phyloP scores from a whole-genome alignment of 2,329 filamentous ascomycete genomes.

The Rugonectria rugulosa region DNA sequence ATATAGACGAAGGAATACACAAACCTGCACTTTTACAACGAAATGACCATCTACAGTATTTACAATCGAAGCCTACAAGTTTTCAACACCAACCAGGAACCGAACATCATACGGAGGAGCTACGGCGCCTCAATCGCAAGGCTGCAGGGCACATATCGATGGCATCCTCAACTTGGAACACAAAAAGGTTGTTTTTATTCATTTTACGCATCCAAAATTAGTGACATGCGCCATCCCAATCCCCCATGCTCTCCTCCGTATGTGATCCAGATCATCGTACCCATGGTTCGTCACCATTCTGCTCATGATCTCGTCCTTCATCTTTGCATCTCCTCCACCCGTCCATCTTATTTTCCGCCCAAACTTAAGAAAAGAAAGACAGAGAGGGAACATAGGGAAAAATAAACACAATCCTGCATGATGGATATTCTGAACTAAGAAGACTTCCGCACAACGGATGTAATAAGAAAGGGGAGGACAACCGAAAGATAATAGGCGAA shows the following conservation, averaged over 20 bases:
- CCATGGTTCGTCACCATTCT: constrained; percentile 4
- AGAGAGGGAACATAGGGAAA: background rate
- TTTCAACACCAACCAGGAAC: too few species aligned
- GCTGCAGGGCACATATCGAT: too few species aligned
- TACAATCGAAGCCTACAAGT: too few species aligned
- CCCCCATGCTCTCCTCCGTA: constrained; percentile 9
- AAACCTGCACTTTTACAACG: too few species aligned
- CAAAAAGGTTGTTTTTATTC: constrained; percentile 36
- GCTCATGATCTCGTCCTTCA: constrained; percentile 1
- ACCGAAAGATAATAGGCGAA: constrained; percentile 10
- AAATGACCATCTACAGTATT: too few species aligned
- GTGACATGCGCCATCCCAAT: constrained; percentile 21
- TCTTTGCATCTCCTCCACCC: background rate
- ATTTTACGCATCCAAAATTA: constrained; percentile 32
- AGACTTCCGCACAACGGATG: constrained; percentile 13
- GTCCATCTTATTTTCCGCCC: background rate
- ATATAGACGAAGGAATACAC: too few species aligned
- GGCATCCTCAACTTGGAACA: constrained; percentile 11
- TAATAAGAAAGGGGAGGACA: constrained; percentile 14
- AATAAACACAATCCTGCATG: constrained; percentile 5
- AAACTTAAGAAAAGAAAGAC: background rate
- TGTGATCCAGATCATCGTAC: constrained; percentile 16
- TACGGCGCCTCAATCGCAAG: too few species aligned
- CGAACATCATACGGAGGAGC: too few species aligned
- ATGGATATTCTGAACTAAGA: constrained; percentile 21